phyloP scores from a whole-genome alignment of 306 rosid genomes.

The Adenanthera pavonina region DNA sequence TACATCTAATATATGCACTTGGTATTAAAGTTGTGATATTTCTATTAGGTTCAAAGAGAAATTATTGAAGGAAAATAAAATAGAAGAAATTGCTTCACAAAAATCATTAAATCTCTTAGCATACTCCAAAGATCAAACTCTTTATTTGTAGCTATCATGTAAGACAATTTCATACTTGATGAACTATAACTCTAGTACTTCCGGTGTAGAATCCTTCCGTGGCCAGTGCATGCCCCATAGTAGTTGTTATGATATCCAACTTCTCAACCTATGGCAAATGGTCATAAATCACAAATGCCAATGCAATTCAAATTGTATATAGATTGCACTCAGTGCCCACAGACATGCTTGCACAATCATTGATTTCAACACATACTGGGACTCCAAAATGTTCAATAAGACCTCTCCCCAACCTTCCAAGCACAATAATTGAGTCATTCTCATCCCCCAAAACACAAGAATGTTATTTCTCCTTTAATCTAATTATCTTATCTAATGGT shows the following conservation, averaged over 20 bases:
- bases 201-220: background rate
- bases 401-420: constrained; percentile 52
- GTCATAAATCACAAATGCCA: background rate
- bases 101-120: constrained; percentile 8
- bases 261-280: background rate
- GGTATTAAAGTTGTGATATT: background rate
- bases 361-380: background rate
- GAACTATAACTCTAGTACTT: background rate
- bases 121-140: constrained; percentile 12
- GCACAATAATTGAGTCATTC: constrained; percentile 96
- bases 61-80: background rate
- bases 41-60: background rate
- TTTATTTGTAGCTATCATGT: background rate
- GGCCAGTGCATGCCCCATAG: background rate
- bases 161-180: background rate
- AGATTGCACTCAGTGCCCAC: background rate
- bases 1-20: constrained; percentile 74
- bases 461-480: constrained; percentile 79
- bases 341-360: background rate
- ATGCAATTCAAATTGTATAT: background rate
- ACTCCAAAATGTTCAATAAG: background rate
- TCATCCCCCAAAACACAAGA: constrained; percentile 93
- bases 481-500: constrained; percentile 86
- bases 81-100: background rate
- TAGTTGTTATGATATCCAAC: background rate